Evolutionary conservation across 352 stramenopile genomes (phyloP), one percentile per base, ranked within the genome.

Genomic region (Aphanomyces cochlioides): DNA sequence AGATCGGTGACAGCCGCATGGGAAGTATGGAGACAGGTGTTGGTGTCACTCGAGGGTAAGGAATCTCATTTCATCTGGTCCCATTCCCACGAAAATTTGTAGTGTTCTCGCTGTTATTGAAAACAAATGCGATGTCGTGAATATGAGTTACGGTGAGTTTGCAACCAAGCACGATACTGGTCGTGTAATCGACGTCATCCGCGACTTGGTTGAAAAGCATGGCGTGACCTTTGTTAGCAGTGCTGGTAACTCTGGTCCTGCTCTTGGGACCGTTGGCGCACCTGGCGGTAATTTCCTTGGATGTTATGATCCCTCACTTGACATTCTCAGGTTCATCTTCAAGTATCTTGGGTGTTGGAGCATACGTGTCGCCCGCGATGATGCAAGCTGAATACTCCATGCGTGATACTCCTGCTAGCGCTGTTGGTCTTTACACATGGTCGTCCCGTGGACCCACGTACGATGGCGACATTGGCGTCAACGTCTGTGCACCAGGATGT

Each of bases 131-230:
- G 92, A 99, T 76, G 64, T 99, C 0, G 87, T 99, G 37, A 99
- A 99, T 82, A 95, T 99, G 81, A 98, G 88, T 50, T 99, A 98
- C 76, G 96, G 96, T 34, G 96, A 99, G 78, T 92, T 96, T 47
- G 92, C 85, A 36, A 84, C 77, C 21, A 75, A 96, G 73, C 86
- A 95, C 58, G 88, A 98, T 76, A 80, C 77, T 47, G 92, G 95
- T n/a, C 83, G 93, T 57, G 77, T 98, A 21, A 81, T 95, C 7
- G 82, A 98, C 68, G 72, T 98, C 37, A 85, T 88, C 54, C 85
- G 96, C 47, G 89, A 98, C 48, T 78, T 98, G 13, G 89, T 98
- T 38, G 79, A 95, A 38, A 86, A 96, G 66, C 88, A 98, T 72
- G 95, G 93, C 65, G 89, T 98, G 60, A 87, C 92, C 38, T 98